phyloP scores from a whole-genome alignment of 2,329 filamentous ascomycete genomes.

The Tolypocladium tundrense region DNA sequence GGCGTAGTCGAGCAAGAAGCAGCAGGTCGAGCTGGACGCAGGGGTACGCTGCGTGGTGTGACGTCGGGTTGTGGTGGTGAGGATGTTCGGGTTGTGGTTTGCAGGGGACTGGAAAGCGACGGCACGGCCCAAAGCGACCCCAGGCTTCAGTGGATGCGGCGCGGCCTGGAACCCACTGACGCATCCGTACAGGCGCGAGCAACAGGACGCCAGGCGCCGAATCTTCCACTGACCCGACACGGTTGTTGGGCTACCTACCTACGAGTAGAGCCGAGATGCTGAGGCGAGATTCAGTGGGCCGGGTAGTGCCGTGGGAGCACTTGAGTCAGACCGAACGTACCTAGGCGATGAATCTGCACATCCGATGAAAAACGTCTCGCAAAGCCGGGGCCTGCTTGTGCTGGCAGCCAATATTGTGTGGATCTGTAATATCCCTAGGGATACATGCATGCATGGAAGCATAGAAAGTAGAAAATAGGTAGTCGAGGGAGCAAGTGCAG shows the following conservation, averaged over 20 bases:
- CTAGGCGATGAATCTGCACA: no score
- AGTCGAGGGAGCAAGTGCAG: not conserved
- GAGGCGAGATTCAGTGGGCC: not conserved
- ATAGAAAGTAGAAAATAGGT: not conserved
- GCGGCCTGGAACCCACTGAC: not conserved
- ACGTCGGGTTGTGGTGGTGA: not conserved
- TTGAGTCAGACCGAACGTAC: not conserved
- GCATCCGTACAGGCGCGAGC: no score
- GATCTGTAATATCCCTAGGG: not conserved
- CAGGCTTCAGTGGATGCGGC: not conserved
- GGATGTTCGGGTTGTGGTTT: not conserved
- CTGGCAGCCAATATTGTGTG: not conserved
- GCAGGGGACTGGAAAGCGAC: not conserved
- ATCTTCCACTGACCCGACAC: not conserved
- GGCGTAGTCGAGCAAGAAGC: not conserved
- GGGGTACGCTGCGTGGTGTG: not conserved
- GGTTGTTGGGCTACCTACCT: no score
- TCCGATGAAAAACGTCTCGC: not conserved
- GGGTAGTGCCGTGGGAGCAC: not conserved
- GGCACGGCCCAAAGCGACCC: not conserved
- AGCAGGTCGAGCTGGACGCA: not conserved
- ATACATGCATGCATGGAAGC: not conserved
- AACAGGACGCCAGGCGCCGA: not conserved
- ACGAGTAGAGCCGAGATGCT: not conserved
- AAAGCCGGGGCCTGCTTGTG: not conserved